Conservation (phyloP, 2,329 filamentous ascomycete species). For the Epichloe sp. region DNA sequence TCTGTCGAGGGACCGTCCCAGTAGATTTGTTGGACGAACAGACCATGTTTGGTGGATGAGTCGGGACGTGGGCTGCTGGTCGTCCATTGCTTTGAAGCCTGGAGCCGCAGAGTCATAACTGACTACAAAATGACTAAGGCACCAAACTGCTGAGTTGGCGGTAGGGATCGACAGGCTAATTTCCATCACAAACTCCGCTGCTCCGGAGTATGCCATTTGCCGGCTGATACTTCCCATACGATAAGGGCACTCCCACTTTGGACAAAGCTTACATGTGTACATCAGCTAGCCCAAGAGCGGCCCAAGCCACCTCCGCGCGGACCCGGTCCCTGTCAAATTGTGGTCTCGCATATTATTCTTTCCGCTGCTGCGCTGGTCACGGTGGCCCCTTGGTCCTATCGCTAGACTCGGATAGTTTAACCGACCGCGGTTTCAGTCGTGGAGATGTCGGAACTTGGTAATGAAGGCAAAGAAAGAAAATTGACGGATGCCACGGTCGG, state of each 20-base stretch:
- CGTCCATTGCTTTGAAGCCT: no score
- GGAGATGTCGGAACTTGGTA: neutral
- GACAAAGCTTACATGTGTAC: neutral
- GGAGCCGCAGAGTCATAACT: no score
- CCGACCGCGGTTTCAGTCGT: constrained; percentile 4
- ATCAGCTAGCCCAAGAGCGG: neutral
- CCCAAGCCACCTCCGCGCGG: neutral
- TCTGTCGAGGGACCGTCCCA: neutral
- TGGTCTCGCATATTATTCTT: neutral
- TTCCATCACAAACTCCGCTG: neutral
- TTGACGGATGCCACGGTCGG: no score
- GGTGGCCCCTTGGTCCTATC: neutral
- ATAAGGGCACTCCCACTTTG: neutral
- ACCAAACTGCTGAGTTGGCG: neutral
- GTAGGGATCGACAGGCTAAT: neutral
- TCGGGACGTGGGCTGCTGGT: no score
- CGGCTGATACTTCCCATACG: no score
- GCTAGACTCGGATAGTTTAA: constrained; percentile 4
- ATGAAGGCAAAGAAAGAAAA: no score
- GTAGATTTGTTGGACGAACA: no score
- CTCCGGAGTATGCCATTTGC: neutral
- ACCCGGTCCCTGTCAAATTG: neutral
- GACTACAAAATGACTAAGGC: neutral
- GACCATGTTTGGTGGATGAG: no score
- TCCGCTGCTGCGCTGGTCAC: neutral